Base-by-base conservation (phyloP, 305 asterid genomes). In the Lippia alba region DNA sequence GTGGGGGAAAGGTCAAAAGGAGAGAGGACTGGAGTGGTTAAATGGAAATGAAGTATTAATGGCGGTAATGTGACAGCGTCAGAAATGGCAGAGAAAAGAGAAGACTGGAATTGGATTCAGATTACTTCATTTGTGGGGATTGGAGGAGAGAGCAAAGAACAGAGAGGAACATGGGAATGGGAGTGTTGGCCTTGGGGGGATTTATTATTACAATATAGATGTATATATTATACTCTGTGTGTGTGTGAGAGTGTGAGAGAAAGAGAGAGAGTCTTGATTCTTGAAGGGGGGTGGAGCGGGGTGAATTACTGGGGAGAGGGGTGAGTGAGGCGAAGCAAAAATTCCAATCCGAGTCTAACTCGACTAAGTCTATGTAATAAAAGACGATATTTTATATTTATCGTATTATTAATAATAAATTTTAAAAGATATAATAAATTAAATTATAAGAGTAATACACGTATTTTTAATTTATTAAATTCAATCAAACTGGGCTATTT, bases 81-180 rank as follows among this genome's bases (percentile, higher is more conserved):
- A 70, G 80, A 50, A 41, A 19, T 58, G 66, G 64, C 76, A 73
- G 73, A 73, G 41, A 56, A 77, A 63, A 40, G 51, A 12, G 67
- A 68, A 50, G 70, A 44, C 14, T 50, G 69, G 30, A 24, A 44
- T 10, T 50, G 69, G 30, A 24, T 24, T 24, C 30, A 24, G 30
- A 24, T 24, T 24, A 64, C 57, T 69, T 54, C 73, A 51, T 63
- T 61, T 68, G 76, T 57, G 53, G 76, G 69, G 66, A 73, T 63
- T 73, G 75, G 78, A 24, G 51, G 55, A 71, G 55, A 71, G 58
- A 32, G 73, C 81, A 5, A 64, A 72, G 63, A 77, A 67, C 72
- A 17, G 33, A 75, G 66, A 24, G 3, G 30, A 70, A 64, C 50
- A 64, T 58, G 30, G 56, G 48, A 68, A 45, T 36, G 41, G 41